These are phyloP conservation scores for Eucalyptus marginata DNA, from an alignment of 345 rosid genomes.

Conservation along the genomic window DNA sequence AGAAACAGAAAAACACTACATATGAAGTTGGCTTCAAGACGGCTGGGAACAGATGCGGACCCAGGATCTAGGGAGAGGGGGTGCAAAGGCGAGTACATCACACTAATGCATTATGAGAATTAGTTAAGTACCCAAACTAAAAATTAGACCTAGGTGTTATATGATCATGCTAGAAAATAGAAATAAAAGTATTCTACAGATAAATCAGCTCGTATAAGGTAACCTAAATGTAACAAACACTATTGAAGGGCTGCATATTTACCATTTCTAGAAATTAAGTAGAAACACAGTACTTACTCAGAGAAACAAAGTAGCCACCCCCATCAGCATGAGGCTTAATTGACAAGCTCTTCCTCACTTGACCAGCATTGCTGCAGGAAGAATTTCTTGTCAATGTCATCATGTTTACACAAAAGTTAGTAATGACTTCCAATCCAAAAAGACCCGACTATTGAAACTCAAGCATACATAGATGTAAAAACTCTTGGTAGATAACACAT, in stretches of 20 bases:
- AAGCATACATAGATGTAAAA: neutral
- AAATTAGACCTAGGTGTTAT: neutral
- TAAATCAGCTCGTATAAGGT: neutral
- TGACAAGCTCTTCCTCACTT: conserved; percentile 81
- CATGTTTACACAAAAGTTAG: neutral
- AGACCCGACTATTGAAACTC: neutral
- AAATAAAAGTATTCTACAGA: neutral
- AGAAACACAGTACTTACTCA: conserved; percentile 42
- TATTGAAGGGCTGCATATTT: neutral
- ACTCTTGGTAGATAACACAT: neutral
- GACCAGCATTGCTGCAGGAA: conserved; percentile 76
- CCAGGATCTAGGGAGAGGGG: neutral
- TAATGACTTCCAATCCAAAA: neutral
- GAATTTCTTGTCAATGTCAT: neutral
- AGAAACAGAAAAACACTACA: neutral
- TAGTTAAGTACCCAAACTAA: neutral
- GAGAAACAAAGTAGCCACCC: conserved; percentile 57
- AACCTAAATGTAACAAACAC: neutral
- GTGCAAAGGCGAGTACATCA: neutral
- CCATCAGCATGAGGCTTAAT: conserved; percentile 54
- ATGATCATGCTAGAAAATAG: neutral
- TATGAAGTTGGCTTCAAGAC: neutral
- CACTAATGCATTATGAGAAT: neutral
- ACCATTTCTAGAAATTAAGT: neutral
- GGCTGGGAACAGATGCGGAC: neutral